Evolutionary conservation across 2,329 filamentous ascomycete species (phyloP), one percentile per base, ranked within the genome.

Genomic region (Aspergillus carbonarius): DNA sequence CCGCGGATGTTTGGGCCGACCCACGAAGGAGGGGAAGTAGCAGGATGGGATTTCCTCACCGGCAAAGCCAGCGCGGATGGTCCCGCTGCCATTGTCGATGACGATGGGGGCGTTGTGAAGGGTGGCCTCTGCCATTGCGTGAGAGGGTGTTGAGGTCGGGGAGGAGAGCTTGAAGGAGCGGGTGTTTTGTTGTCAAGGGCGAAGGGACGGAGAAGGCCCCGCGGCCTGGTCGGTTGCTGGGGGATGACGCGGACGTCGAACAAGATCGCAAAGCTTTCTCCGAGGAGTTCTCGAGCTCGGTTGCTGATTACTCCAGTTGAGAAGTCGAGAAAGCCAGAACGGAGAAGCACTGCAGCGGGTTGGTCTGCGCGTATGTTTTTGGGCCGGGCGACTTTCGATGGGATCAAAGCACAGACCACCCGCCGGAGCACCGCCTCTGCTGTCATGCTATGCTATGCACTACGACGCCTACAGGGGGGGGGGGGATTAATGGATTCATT

Each of bases 41-140:
- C 92, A 96, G 81, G 96, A 96, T 18, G 95, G 95, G 51, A 93
- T 82, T 74, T 99, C 95, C 70, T 97, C 93, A 67, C 95, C 95
- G 35, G 95, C 95, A 74, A 98, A 99, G 20, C 95, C 95, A 55
- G 95, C 95, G 74, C 96, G 87, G 74, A 99, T 98, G 4, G 95
- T 99, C 65, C 95, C 95, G 66, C 93, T 97, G 71, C 95, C 95
- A 80, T 99, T 99, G 85, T 99, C 95, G 72, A 99, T 90, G 74
- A 99, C 95, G 77, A 99, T 96, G 60, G 95, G 93, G 67, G 92
- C 93, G 83, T 99, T 99, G 83, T 97, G 95, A 57, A 98, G 87
- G 61, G 83, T 79, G 58, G 75, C 83, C 73, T 89, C 88, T 65
- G 83, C 81, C 85, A 88, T 88, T 68, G 63, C 70, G 70, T 64